phyloP scores from a whole-genome alignment of 129 eudicot genomes.

The Ambrosia trifida region DNA sequence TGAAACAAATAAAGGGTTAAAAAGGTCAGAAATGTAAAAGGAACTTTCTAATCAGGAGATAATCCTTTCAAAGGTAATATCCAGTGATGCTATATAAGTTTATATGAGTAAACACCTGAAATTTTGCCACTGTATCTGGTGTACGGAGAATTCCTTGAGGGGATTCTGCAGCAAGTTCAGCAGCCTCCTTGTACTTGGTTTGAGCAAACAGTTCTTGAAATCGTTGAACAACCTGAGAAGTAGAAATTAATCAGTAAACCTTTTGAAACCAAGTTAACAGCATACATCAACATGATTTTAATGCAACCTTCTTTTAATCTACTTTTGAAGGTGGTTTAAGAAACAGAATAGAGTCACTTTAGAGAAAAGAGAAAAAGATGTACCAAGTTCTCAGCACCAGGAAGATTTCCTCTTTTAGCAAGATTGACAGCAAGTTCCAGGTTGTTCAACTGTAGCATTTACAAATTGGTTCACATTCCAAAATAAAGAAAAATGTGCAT shows the following conservation, averaged over 20 bases:
- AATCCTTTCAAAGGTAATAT: slow-evolving; percentile 7
- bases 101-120: slow-evolving; percentile 55
- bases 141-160: slow-evolving; percentile 98
- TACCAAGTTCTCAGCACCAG: slow-evolving; percentile 99
- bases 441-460: slow-evolving; percentile 67
- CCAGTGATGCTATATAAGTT: slow-evolving; percentile 1
- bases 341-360: slow-evolving; percentile 1
- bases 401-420: slow-evolving; percentile 96
- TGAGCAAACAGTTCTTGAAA: slow-evolving; percentile 98
- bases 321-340: slow-evolving; percentile 1
- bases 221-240: slow-evolving; percentile 85
- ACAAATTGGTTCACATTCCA: neutral
- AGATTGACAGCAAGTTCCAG: slow-evolving; percentile 99
- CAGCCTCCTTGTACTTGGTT: slow-evolving; percentile 99
- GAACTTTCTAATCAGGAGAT: neutral
- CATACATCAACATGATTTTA: slow-evolving; percentile 10
- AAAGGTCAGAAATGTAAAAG: neutral
- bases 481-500: neutral
- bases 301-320: slow-evolving; percentile 1
- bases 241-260: slow-evolving; percentile 15
- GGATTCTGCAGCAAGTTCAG: slow-evolving; percentile 99
- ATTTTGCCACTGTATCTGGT: slow-evolving; percentile 96
- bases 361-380: neutral
- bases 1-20: slow-evolving; percentile 10
- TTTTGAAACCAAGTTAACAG: slow-evolving; percentile 11